Conservation (phyloP, 345 rosid genomes). For the Reutealis trisperma region DNA sequence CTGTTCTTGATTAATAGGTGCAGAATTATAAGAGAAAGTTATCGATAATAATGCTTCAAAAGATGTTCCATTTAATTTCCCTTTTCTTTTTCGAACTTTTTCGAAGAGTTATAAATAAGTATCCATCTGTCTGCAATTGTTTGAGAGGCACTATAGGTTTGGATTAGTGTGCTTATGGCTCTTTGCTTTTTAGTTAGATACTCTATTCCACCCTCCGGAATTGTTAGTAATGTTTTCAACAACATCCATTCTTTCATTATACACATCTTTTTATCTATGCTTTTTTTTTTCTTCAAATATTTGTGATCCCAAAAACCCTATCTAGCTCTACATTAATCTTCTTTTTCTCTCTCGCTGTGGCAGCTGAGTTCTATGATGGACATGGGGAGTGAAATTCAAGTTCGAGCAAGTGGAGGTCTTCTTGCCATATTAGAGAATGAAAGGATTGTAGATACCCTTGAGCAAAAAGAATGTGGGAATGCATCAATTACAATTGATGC, state of each 20-base stretch:
- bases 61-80: not conserved
- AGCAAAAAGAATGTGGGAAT: slow-evolving; percentile 74
- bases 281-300: not conserved
- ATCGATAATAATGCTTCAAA: not conserved
- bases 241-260: not conserved
- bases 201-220: not conserved
- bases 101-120: not conserved
- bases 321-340: not conserved
- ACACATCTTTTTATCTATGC: not conserved
- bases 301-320: not conserved
- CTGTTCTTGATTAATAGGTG: not conserved
- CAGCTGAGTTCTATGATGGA: slow-evolving; percentile 98
- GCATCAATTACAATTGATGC: slow-evolving; percentile 81
- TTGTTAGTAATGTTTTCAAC: not conserved
- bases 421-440: slow-evolving; percentile 95
- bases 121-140: not conserved
- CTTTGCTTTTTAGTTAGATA: not conserved
- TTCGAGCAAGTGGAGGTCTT: slow-evolving; percentile 95
- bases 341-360: slow-evolving; percentile 23
- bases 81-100: not conserved
- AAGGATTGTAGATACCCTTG: slow-evolving; percentile 79
- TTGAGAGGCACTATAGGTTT: not conserved
- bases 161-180: not conserved
- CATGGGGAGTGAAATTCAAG: slow-evolving; percentile 82
- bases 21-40: not conserved